Base-by-base conservation (phyloP, 768 basidiomycete species). In the Termitomyces titanicus region DNA sequence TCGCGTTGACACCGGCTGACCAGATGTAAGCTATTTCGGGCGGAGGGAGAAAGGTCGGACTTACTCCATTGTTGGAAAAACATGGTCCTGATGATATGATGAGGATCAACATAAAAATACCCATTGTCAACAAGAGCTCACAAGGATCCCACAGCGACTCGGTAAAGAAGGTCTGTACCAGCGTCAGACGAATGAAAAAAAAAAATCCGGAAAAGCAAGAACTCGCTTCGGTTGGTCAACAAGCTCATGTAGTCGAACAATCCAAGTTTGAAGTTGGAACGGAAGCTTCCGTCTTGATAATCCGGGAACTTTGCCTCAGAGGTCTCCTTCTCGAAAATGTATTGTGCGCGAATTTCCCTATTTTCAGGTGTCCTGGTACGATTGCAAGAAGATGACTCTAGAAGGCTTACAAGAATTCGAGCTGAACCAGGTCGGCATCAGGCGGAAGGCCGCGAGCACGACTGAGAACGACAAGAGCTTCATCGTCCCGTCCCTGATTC, bases 41-140 rank as follows among this genome's bases (percentile, higher is more conserved):
- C 18, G 25, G n/a, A 24, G 5, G 3, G 5, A 49, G 27, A 29
- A 37, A 25, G 17, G 48, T 10, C 38, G 3, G 6, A 66, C 71
- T 54, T 55, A 67, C 87, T 89, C 87, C 88, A 90, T 69, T 90
- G 88, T 65, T 90, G 89, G 76, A 88, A 90, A 73, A 85, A 86
- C 88, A 86, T 92, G 39, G 74, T 83, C 58, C 81, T 81, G 51
- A 5, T 45, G n/a, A 22, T 43, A 17, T 13, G 25, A 20, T 62
- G 43, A 64, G 44, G 25, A 6, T 25, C 25, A n/a, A 27, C 22
- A 13, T 35, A 22, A 38, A 18, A 18, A 11, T 37, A 15, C 7
- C 17, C 22, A 35, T 2, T 7, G 20, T 51, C 7, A 25, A 20
- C 37, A 35, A 44, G 40, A 13, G 66, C 77, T 62, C 54, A 79